Conservation (phyloP, 1,139 yeast genomes). For the Zygosaccharomyces pseudobailii region DNA sequence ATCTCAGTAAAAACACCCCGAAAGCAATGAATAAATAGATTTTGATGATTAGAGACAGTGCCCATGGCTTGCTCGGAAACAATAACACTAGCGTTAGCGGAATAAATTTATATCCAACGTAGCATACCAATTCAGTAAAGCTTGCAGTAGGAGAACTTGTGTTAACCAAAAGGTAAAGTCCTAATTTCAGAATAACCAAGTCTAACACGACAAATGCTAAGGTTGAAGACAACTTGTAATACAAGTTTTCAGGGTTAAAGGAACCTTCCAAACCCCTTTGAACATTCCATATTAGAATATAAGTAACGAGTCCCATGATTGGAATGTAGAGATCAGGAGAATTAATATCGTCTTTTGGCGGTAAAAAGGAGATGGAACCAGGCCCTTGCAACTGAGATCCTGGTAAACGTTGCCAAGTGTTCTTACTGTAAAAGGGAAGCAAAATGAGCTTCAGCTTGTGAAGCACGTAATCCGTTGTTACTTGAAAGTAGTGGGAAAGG, state of each 20-base stretch:
- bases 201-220: constrained; percentile 79
- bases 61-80: constrained; percentile 37
- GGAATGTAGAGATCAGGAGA: constrained; percentile 98
- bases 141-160: constrained; percentile 38
- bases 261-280: constrained; percentile 84
- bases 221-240: constrained; percentile 86
- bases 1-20: constrained; percentile 74
- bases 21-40: constrained; percentile 48
- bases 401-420: constrained; percentile 59
- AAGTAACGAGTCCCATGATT: constrained; percentile 85
- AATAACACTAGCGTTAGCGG: constrained; percentile 58
- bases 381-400: constrained; percentile 35
- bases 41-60: constrained; percentile 39
- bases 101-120: constrained; percentile 92
- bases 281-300: constrained; percentile 77
- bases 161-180: constrained; percentile 50
- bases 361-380: constrained; percentile 20
- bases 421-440: constrained; percentile 81
- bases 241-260: constrained; percentile 90
- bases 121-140: constrained; percentile 80
- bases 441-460: constrained; percentile 67
- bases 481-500: constrained; percentile 71
- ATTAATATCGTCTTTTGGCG: constrained; percentile 58
- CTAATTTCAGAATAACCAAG: constrained; percentile 53
- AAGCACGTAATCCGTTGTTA: constrained; percentile 81